Conservation (phyloP, 1,139 yeast species). For the Debaryomycetaceae sp. region DNA sequence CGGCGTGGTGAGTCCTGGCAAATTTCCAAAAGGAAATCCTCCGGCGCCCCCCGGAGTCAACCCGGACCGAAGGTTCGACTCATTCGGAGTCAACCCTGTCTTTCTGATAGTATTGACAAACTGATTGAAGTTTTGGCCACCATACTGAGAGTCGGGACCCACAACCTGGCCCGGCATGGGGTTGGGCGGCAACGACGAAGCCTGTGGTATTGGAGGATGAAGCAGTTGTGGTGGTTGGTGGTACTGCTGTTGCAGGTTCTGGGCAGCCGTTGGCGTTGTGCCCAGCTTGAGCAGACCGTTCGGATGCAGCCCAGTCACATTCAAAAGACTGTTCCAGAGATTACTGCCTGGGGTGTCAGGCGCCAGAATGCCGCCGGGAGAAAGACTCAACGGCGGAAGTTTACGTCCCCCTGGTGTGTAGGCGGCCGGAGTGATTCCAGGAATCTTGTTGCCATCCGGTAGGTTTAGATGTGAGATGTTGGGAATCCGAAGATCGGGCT, state of each 20-base stretch:
- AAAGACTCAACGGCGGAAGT: constrained; percentile 51
- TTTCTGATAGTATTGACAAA: constrained; percentile 35
- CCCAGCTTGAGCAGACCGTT: not conserved
- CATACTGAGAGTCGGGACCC: constrained; percentile 12
- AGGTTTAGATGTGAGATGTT: constrained; percentile 24
- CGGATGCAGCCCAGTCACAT: constrained; percentile 24
- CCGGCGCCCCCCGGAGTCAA: constrained; percentile 44
- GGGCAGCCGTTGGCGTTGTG: not conserved
- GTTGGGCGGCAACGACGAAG: constrained; percentile 26
- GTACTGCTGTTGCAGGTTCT: not conserved
- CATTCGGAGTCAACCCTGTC: constrained; percentile 68
- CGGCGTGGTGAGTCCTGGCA: constrained; percentile 44
- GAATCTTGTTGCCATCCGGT: constrained; percentile 19
- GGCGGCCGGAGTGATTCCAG: constrained; percentile 50
- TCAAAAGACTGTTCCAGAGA: constrained; percentile 44
- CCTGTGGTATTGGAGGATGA: constrained; percentile 7
- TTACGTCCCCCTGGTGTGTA: constrained; percentile 61
- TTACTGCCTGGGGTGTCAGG: constrained; percentile 49
- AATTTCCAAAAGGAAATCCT: constrained; percentile 31
- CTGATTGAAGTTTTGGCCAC: constrained; percentile 19
- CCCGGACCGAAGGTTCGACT: constrained; percentile 62
- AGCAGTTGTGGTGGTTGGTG: not conserved
- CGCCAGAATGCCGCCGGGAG: constrained; percentile 33
- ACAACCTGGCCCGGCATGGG: constrained; percentile 14
- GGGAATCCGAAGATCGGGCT: constrained; percentile 33